Percentiles rank a stretch among this genome's conserved stretches.
Conservation (phyloP, 257 asterid genomes). For the Nicotiana attenuata region DNA sequence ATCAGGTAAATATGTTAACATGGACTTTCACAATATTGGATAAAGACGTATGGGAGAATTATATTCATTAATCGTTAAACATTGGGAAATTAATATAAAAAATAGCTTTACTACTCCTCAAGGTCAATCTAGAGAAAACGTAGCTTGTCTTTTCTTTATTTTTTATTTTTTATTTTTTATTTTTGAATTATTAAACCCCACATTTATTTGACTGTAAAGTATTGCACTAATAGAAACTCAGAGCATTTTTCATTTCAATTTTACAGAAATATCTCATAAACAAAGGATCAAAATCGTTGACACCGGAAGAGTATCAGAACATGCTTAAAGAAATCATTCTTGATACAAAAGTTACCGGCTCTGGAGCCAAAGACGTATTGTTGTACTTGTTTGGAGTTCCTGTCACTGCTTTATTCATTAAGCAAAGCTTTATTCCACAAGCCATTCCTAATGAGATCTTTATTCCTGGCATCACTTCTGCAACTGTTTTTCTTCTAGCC, state of each 20-base stretch:
- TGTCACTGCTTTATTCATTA: constrained; percentile 39
- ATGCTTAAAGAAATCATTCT: constrained; percentile 50
- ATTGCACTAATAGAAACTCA: not conserved
- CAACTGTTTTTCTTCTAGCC: constrained; percentile 52
- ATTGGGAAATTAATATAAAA: no score
- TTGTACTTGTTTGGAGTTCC: constrained; percentile 69
- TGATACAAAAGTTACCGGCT: constrained; percentile 61
- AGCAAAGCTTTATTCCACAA: constrained; percentile 40
- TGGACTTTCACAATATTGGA: no score
- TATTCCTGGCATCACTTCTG: constrained; percentile 64
- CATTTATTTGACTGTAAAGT: not conserved
- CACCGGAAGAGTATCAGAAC: constrained; percentile 57
- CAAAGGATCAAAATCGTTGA: constrained; percentile 33
- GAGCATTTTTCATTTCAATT: not conserved
- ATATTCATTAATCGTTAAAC: no score
- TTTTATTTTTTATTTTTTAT: no score
- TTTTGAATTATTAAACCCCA: not conserved
- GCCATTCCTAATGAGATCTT: constrained; percentile 47
- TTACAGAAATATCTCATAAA: constrained; percentile 52
- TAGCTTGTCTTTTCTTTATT: no score
- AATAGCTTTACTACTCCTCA: not conserved
- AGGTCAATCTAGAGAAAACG: not conserved
- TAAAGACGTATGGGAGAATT: no score
- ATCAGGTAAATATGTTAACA: no score
- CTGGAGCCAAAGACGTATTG: constrained; percentile 63